A percentile compares a stretch with the other conserved stretches of the same genome.
phyloP scores from a whole-genome alignment of 2,329 filamentous ascomycete genomes.

The Pyricularia sp. region DNA sequence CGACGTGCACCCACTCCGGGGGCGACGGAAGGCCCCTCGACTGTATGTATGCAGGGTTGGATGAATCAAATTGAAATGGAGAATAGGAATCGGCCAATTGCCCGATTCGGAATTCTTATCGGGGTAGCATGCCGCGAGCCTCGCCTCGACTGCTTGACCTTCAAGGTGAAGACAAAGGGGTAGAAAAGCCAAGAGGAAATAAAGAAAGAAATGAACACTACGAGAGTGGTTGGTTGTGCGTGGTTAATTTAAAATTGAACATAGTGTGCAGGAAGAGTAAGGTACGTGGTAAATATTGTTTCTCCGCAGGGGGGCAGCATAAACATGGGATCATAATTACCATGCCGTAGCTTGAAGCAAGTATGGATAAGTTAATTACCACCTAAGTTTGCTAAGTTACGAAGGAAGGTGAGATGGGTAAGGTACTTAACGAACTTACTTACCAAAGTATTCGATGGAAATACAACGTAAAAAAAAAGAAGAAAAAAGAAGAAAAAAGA shows the following conservation, averaged over 20 bases:
- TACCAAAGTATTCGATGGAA: too few relatives aligned
- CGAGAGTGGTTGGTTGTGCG: neutral
- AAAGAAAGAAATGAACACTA: neutral
- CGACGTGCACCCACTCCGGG: neutral
- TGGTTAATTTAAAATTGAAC: neutral
- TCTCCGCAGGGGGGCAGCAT: neutral
- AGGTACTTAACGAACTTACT: too few relatives aligned
- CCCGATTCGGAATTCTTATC: neutral
- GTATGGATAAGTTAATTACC: neutral
- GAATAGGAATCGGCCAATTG: neutral
- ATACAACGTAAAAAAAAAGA: too few relatives aligned
- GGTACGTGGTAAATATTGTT: neutral
- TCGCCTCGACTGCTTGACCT: neutral
- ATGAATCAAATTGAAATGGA: neutral
- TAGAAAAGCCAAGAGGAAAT: neutral
- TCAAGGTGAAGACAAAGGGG: neutral
- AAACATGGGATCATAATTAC: neutral
- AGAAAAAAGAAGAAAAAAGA: too few relatives aligned
- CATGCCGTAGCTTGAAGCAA: neutral
- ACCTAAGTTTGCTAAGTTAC: too few relatives aligned
- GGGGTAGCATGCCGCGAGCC: neutral
- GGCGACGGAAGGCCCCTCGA: neutral
- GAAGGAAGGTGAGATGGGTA: neutral
- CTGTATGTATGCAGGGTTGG: neutral
- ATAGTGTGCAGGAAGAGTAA: neutral